These are phyloP conservation scores for Alternaria alternata DNA, from an alignment of 2,329 filamentous ascomycete species.

Conservation along the genomic window DNA sequence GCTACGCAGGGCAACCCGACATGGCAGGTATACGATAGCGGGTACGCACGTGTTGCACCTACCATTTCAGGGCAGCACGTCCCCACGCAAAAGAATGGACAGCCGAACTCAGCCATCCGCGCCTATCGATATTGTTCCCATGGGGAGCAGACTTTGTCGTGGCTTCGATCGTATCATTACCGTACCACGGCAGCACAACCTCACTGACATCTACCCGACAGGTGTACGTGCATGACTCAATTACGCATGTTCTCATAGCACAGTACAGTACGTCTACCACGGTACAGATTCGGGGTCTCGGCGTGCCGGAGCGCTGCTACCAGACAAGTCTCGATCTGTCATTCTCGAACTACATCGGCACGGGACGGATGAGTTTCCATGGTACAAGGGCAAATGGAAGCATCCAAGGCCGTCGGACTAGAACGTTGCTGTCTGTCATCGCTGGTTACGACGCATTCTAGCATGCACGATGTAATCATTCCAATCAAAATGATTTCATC, in stretches of 20 bases:
- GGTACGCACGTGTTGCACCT: constrained; percentile 16
- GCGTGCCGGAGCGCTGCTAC: constrained; percentile 5
- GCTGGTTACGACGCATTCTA: neutral
- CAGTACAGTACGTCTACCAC: neutral
- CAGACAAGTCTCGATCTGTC: neutral
- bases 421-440: neutral
- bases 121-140: neutral
- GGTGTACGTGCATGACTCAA: constrained; percentile 3
- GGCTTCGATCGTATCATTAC: neutral
- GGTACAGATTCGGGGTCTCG: constrained; percentile 2
- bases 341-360: constrained; percentile 5
- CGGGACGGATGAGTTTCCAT: neutral
- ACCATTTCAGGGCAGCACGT: constrained; percentile 6
- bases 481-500: neutral
- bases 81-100: neutral
- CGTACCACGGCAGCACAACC: neutral
- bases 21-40: constrained; percentile 5
- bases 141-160: neutral
- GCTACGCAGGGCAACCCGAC: constrained; percentile 7
- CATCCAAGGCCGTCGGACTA: neutral
- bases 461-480: constrained; percentile 3
- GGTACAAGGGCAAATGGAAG: neutral
- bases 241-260: neutral
- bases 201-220: constrained; percentile 1
- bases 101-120: neutral